These are phyloP conservation scores for Diphasiastrum complanatum DNA, from an alignment of 83 land plant species.

Conservation along the genomic window DNA sequence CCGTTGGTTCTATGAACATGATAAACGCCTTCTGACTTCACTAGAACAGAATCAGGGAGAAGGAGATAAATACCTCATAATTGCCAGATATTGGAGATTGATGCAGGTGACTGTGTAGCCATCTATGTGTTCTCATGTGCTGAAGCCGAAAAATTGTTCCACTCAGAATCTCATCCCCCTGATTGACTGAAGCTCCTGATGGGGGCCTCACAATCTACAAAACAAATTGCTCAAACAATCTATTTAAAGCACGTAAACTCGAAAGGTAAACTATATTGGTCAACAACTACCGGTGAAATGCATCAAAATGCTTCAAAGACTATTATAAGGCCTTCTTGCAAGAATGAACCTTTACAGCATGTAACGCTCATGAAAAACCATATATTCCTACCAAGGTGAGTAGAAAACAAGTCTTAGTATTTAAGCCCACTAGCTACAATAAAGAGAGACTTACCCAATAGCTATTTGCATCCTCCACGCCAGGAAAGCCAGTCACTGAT, in stretches of 20 bases:
- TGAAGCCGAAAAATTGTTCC: slow-evolving; percentile 73
- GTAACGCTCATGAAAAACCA: too few relatives aligned
- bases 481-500: slow-evolving; percentile 91
- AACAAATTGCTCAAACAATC: too few relatives aligned
- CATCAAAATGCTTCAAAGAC: too few relatives aligned
- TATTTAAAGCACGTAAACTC: too few relatives aligned
- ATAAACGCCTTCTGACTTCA: background rate
- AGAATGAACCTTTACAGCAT: too few relatives aligned
- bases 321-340: too few relatives aligned
- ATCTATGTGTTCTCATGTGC: slow-evolving; percentile 83
- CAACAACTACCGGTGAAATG: too few relatives aligned
- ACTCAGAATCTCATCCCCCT: slow-evolving; percentile 60
- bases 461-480: slow-evolving; percentile 87
- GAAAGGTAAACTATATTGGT: too few relatives aligned
- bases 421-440: too few relatives aligned
- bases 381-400: too few relatives aligned
- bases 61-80: slow-evolving; percentile 61
- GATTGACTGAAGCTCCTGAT: slow-evolving; percentile 60
- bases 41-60: background rate
- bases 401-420: too few relatives aligned
- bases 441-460: slow-evolving; percentile 67
- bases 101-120: slow-evolving; percentile 95
- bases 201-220: too few relatives aligned
- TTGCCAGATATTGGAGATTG: slow-evolving; percentile 91
- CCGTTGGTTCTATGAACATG: background rate